A percentile compares a stretch with the other conserved stretches of the same genome.
phyloP scores from a whole-genome alignment of 2,329 filamentous ascomycete species.

The Exophiala oligosperma region DNA sequence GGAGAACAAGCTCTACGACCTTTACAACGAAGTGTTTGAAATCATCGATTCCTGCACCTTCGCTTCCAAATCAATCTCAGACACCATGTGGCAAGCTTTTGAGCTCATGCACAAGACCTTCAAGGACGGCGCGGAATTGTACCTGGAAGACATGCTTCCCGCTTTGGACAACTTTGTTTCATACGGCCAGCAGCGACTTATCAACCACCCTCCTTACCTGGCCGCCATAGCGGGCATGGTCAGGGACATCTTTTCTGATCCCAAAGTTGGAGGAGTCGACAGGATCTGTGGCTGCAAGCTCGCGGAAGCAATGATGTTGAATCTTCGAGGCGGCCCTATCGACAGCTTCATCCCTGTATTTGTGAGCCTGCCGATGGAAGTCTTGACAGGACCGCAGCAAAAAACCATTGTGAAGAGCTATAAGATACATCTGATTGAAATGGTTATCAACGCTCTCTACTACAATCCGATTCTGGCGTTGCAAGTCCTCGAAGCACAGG shows the following conservation, averaged over 20 bases:
- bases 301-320: slow-evolving; percentile 95
- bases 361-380: slow-evolving; percentile 82
- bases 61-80: slow-evolving; percentile 90
- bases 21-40: slow-evolving; percentile 98
- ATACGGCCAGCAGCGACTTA: slow-evolving; percentile 78
- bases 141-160: slow-evolving; percentile 97
- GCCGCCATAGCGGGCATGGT: slow-evolving; percentile 92
- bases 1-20: slow-evolving; percentile 95
- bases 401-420: slow-evolving; percentile 79
- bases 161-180: slow-evolving; percentile 97
- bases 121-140: slow-evolving; percentile 94
- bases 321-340: slow-evolving; percentile 75
- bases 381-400: slow-evolving; percentile 71
- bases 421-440: slow-evolving; percentile 95
- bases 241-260: slow-evolving; percentile 87
- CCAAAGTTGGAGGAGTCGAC: slow-evolving; percentile 90
- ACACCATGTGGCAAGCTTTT: slow-evolving; percentile 98
- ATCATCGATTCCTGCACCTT: slow-evolving; percentile 99
- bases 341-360: slow-evolving; percentile 89
- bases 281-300: slow-evolving; percentile 97
- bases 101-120: slow-evolving; percentile 96
- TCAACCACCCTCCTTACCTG: slow-evolving; percentile 82
- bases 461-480: slow-evolving; percentile 89
- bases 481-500: slow-evolving; percentile 83
- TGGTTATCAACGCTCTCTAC: slow-evolving; percentile 97